phyloP scores from a whole-genome alignment of 1,139 yeast species.

The Geotrichum phurueaensis region DNA sequence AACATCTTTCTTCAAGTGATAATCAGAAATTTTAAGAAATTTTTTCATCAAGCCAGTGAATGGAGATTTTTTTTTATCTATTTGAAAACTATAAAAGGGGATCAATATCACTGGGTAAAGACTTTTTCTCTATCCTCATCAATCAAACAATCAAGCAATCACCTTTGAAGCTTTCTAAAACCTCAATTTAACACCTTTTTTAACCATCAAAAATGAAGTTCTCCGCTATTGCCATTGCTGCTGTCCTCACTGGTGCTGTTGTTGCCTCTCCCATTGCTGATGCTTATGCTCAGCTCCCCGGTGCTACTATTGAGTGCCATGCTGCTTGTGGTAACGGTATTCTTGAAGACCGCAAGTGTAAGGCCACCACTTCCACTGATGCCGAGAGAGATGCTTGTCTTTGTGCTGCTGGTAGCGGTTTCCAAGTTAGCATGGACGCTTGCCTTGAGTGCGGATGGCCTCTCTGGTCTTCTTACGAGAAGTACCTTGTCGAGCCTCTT shows the following conservation, averaged over 20 bases:
- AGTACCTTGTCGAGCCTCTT: constrained; percentile 2
- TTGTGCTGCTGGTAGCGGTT: constrained; percentile 11
- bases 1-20: not conserved
- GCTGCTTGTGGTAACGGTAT: constrained; percentile 16
- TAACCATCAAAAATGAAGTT: not conserved
- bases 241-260: not conserved
- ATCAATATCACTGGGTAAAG: not conserved
- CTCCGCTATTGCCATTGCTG: not conserved
- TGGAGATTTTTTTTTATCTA: not conserved
- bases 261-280: constrained; percentile 6
- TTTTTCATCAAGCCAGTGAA: not conserved
- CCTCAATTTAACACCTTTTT: not conserved
- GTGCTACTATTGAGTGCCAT: constrained; percentile 13
- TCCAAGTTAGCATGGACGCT: constrained; percentile 3
- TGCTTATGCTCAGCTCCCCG: constrained; percentile 16
- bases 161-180: not conserved
- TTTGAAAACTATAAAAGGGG: not conserved
- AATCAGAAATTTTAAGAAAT: not conserved
- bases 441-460: constrained; percentile 10
- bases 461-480: constrained; percentile 5
- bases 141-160: not conserved
- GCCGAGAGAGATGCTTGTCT: constrained; percentile 5
- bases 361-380: not conserved
- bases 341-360: constrained; percentile 9
- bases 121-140: not conserved